These are phyloP conservation scores for Oryza coarctata DNA, from an alignment of 176 grass and related monocot genomes.

Conservation along the genomic window DNA sequence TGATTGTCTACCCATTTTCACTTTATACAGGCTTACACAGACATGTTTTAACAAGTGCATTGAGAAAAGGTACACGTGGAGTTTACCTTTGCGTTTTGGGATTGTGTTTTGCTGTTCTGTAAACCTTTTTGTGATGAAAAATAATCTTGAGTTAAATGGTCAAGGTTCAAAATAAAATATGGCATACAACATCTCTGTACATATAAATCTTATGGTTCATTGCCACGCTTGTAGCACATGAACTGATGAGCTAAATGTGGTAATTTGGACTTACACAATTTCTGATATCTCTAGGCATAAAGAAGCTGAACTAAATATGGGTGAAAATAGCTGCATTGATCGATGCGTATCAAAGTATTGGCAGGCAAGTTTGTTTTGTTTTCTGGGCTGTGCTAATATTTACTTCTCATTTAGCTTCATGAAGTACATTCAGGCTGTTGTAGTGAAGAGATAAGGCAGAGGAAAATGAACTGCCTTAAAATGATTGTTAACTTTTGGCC, in stretches of 20 bases:
- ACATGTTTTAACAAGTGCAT: conserved; percentile 79
- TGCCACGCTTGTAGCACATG: neutral
- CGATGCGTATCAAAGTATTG: conserved; percentile 80
- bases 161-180: neutral
- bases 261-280: neutral
- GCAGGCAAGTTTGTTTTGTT: conserved; percentile 50
- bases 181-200: neutral
- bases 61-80: conserved; percentile 52
- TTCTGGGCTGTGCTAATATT: neutral
- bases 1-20: conserved; percentile 1
- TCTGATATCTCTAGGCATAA: conserved; percentile 51
- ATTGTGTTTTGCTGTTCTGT: neutral
- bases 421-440: neutral
- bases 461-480: neutral
- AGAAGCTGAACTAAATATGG: conserved; percentile 78
- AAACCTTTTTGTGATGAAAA: neutral
- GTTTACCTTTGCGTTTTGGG: neutral
- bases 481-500: neutral
- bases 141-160: conserved; percentile 4
- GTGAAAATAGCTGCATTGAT: conserved; percentile 84
- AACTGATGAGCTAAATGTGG: neutral
- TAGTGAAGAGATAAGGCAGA: too few species aligned
- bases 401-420: neutral
- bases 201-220: neutral
- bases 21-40: conserved; percentile 50